phyloP scores from a whole-genome alignment of 768 basidiomycete species.

The Ramaria sp. region DNA sequence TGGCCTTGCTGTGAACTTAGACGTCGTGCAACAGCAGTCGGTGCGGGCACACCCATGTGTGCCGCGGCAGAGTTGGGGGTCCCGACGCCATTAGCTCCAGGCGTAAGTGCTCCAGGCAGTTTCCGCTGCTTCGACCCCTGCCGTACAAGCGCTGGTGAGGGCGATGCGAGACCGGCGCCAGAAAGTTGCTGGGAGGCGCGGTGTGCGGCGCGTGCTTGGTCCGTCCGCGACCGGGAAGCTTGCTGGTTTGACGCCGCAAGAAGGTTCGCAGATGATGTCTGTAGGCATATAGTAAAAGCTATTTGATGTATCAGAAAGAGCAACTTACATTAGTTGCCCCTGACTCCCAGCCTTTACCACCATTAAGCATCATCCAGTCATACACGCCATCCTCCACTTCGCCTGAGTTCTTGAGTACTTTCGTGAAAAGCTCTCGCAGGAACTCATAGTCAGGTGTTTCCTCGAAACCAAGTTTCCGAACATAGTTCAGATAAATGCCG shows the following conservation, averaged over 20 bases:
- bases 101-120: constrained; percentile 46
- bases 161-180: constrained; percentile 44
- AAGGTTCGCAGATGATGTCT: background rate
- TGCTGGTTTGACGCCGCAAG: constrained; percentile 1
- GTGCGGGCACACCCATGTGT: constrained; percentile 59
- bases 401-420: constrained; percentile 83
- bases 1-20: constrained; percentile 36
- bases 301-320: background rate
- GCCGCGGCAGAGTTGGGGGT: constrained; percentile 69
- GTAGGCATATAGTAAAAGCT: too few relatives aligned
- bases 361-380: constrained; percentile 93
- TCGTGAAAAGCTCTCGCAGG: constrained; percentile 86
- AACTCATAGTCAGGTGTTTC: constrained; percentile 99
- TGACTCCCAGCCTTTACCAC: constrained; percentile 23
- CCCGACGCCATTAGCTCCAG: constrained; percentile 30
- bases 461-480: constrained; percentile 97
- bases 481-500: constrained; percentile 97
- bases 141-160: constrained; percentile 71
- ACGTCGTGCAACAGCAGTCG: constrained; percentile 30
- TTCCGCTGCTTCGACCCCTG: constrained; percentile 59
- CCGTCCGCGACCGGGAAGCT: background rate
- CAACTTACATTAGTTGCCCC: background rate
- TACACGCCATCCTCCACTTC: constrained; percentile 90
- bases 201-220: constrained; percentile 21
- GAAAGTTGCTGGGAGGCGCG: constrained; percentile 39